These are phyloP conservation scores for Sporothrix humicola DNA, from an alignment of 2,329 filamentous ascomycete species.

Conservation along the genomic window DNA sequence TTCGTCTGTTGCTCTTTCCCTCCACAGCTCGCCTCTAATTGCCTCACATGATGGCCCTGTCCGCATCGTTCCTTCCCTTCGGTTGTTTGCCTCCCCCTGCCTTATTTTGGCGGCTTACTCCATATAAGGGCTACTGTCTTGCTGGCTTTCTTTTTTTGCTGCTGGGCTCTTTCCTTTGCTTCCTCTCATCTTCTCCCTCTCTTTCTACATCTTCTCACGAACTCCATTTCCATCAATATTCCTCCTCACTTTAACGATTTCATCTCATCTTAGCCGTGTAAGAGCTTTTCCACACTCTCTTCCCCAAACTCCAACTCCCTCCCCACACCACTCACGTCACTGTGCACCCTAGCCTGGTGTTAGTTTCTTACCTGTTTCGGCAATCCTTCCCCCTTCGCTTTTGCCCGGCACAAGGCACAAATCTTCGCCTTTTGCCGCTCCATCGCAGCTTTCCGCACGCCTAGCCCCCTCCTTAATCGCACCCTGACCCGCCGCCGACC, in stretches of 20 bases:
- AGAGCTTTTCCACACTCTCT: constrained; percentile 7
- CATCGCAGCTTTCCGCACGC: constrained; percentile 12
- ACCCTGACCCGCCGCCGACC: constrained; percentile 1
- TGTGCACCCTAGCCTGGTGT: constrained; percentile 21
- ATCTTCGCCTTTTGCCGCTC: constrained; percentile 11
- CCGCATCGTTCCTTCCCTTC: constrained; percentile 22
- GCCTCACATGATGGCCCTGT: constrained; percentile 25
- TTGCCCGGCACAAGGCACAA: constrained; percentile 2
- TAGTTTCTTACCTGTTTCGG: constrained; percentile 31
- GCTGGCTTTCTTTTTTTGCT: neutral
- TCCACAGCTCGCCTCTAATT: constrained; percentile 30
- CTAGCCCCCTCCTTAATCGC: constrained; percentile 19
- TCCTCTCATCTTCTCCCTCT: neutral
- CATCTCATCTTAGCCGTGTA: neutral
- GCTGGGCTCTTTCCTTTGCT: neutral
- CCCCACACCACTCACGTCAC: constrained; percentile 22
- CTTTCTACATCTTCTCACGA: neutral
- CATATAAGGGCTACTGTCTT: neutral
- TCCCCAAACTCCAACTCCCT: constrained; percentile 7
- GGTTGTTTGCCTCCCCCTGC: constrained; percentile 2
- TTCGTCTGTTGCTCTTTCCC: neutral
- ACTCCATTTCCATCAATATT: neutral
- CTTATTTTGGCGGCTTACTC: too few relatives aligned
- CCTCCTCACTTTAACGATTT: too few relatives aligned
- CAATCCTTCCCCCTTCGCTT: constrained; percentile 26